Evolutionary conservation across 176 grass and related monocot species (phyloP).

Genomic region (Aechmea fasciata): DNA sequence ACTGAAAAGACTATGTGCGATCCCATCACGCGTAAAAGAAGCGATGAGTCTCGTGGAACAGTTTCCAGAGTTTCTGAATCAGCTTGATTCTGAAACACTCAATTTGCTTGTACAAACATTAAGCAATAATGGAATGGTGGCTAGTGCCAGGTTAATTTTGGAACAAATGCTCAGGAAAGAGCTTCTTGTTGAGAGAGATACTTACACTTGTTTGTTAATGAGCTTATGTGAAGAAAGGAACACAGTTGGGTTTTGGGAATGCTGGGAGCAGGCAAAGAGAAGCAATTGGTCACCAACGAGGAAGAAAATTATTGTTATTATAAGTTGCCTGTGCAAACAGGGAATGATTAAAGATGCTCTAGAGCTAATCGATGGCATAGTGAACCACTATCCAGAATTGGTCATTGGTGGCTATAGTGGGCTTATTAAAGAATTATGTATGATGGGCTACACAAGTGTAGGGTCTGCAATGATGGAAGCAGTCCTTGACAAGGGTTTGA

Average conservation of each 20-base stretch:
- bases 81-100: conserved; percentile 52
- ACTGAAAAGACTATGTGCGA: conserved; percentile 38
- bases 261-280: conserved; percentile 48
- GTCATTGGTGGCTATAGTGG: conserved; percentile 32
- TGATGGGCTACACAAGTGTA: conserved; percentile 52
- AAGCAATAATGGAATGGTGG: conserved; percentile 39
- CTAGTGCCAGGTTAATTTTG: conserved; percentile 42
- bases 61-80: conserved; percentile 35
- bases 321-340: conserved; percentile 54
- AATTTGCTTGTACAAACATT: conserved; percentile 42
- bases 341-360: conserved; percentile 65
- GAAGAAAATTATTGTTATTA: conserved; percentile 33
- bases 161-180: conserved; percentile 43
- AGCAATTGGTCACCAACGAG: conserved; percentile 45
- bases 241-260: conserved; percentile 56
- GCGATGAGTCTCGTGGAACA: conserved; percentile 38
- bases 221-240: conserved; percentile 60
- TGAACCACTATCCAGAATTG: conserved; percentile 26
- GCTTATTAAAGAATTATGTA: conserved; percentile 64
- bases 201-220: conserved; percentile 46
- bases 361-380: conserved; percentile 38
- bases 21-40: conserved; percentile 33
- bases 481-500: conserved; percentile 45
- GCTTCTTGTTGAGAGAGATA: conserved; percentile 40
- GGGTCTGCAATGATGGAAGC: conserved; percentile 75